These are phyloP conservation scores for Fraxinus cuspidata DNA, from an alignment of 257 asterid genomes.

Conservation along the genomic window DNA sequence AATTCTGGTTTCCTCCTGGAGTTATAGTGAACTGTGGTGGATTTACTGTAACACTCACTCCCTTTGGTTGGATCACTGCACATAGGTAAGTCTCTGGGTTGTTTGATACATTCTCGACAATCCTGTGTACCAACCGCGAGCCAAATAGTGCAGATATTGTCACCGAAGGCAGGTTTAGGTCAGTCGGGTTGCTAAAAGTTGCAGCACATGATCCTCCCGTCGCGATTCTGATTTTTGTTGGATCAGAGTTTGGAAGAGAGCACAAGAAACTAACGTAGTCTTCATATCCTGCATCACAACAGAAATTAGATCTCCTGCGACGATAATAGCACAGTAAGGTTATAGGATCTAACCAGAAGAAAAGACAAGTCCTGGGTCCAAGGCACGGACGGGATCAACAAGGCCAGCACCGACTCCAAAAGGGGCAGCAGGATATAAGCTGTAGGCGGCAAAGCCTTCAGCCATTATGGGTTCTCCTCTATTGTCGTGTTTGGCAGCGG, in stretches of 20 bases:
- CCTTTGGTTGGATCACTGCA: conserved; percentile 62
- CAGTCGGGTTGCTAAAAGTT: conserved; percentile 56
- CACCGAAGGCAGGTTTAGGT: conserved; percentile 82
- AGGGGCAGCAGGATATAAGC: conserved; percentile 69
- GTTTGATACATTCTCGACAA: conserved; percentile 57
- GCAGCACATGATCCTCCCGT: conserved; percentile 74
- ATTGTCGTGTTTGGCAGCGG: conserved; percentile 73
- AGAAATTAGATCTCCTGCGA: background rate
- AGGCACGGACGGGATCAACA: conserved; percentile 66
- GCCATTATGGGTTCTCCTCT: conserved; percentile 86
- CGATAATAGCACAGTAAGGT: background rate
- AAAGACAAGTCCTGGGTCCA: conserved; percentile 83
- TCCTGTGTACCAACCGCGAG: conserved; percentile 47
- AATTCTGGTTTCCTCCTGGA: conserved; percentile 55
- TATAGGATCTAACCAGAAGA: conserved; percentile 46
- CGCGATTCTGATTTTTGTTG: conserved; percentile 49
- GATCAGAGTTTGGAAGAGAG: conserved; percentile 74
- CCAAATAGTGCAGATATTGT: conserved; percentile 78
- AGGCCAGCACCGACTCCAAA: conserved; percentile 92
- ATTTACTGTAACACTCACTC: conserved; percentile 52
- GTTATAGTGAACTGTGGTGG: conserved; percentile 69
- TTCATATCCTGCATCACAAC: conserved; percentile 55
- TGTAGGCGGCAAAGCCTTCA: conserved; percentile 56
- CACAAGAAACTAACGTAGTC: conserved; percentile 70
- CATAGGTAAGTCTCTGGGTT: conserved; percentile 65